Evolutionary conservation across 192 early-diverging fungal species (phyloP).

Genomic region (Podila horticola): DNA sequence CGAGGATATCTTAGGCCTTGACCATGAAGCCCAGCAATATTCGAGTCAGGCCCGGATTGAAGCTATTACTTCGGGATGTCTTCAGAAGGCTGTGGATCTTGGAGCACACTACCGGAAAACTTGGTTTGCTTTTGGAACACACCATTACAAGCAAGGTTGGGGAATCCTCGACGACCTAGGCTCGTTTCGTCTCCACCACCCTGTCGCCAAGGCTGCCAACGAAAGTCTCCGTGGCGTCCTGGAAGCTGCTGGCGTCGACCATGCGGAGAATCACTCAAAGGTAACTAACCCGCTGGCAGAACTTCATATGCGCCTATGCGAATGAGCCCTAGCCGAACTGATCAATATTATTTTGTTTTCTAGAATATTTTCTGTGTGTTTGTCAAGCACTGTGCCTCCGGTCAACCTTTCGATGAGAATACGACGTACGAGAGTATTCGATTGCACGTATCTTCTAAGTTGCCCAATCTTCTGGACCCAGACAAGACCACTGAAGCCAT

Average conservation of each 20-base stretch:
- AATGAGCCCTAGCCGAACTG: no score
- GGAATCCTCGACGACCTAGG: conserved; percentile 63
- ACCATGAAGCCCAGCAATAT: conserved; percentile 3
- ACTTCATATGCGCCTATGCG: no score
- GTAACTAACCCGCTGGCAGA: conserved; percentile 10
- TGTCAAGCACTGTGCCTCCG: conserved; percentile 49
- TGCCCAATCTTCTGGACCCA: conserved; percentile 10
- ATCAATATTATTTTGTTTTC: not conserved
- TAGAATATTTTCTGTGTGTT: conserved; percentile 47
- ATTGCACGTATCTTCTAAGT: conserved; percentile 13
- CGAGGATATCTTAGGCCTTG: conserved; percentile 26
- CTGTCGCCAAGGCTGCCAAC: conserved; percentile 36
- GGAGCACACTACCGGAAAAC: conserved; percentile 57
- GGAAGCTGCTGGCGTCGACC: conserved; percentile 12
- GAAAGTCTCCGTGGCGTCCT: conserved; percentile 18
- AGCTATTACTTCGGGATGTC: conserved; percentile 36
- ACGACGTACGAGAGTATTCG: conserved; percentile 33
- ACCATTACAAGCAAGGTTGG: conserved; percentile 66
- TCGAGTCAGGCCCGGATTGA: conserved; percentile 27
- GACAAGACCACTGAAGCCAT: conserved; percentile 12
- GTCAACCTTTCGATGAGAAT: conserved; percentile 42
- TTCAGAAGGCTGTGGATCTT: conserved; percentile 53
- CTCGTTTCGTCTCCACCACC: conserved; percentile 45
- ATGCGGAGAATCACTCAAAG: conserved; percentile 34
- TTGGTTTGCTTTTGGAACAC: conserved; percentile 71